A percentile compares a stretch with the other conserved stretches of the same genome.
phyloP scores from a whole-genome alignment of 1,139 yeast genomes.

The Hyphopichia buzzinii region DNA sequence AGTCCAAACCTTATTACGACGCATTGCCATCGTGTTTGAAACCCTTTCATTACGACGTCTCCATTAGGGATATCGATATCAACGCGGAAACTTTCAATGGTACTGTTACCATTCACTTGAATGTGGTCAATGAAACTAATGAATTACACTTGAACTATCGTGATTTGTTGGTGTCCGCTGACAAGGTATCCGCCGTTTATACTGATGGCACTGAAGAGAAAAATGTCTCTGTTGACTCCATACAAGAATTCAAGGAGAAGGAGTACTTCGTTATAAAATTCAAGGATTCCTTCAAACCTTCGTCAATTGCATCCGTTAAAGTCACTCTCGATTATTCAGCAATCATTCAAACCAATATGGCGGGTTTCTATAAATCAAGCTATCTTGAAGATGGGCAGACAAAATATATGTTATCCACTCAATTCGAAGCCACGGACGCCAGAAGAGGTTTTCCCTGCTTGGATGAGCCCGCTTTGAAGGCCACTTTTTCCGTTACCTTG shows the following conservation, averaged over 20 bases:
- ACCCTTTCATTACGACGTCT: constrained; percentile 45
- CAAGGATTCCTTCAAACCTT: constrained; percentile 9
- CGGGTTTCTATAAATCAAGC: constrained; percentile 78
- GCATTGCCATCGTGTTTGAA: constrained; percentile 43
- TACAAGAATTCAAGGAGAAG: constrained; percentile 20
- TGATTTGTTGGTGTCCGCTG: constrained; percentile 24
- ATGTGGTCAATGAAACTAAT: constrained; percentile 28
- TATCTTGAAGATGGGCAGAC: constrained; percentile 60
- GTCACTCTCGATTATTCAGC: constrained; percentile 46
- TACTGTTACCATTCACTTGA: constrained; percentile 36
- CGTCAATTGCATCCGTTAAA: constrained; percentile 13
- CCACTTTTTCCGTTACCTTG: constrained; percentile 64
- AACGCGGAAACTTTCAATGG: constrained; percentile 38
- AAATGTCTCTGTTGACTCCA: constrained; percentile 12
- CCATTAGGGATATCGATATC: constrained; percentile 35
- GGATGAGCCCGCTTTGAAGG: constrained; percentile 77
- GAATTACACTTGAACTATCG: constrained; percentile 45
- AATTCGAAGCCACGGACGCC: constrained; percentile 84
- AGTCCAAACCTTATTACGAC: constrained; percentile 28
- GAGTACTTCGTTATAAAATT: constrained; percentile 30
- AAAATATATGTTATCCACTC: constrained; percentile 72
- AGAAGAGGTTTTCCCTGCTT: constrained; percentile 83
- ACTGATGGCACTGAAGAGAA: constrained; percentile 3
- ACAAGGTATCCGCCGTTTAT: constrained; percentile 11
- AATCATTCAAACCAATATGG: constrained; percentile 57